Conservation (phyloP, 2,329 filamentous ascomycete genomes). For the Rutstroemia sydowiana region DNA sequence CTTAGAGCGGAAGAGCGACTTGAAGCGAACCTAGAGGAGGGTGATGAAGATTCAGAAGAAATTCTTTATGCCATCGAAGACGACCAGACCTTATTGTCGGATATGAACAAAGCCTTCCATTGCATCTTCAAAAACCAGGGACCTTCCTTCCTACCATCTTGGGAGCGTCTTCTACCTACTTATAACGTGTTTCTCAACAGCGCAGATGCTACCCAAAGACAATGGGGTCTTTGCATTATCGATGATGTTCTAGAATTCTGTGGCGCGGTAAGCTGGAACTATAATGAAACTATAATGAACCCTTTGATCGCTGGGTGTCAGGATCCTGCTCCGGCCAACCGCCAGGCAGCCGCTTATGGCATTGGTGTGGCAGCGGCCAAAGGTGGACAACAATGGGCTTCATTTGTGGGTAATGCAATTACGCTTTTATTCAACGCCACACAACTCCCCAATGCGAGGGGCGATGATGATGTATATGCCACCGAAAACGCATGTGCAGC, state of each 20-base stretch:
- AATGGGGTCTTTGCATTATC: conserved; percentile 99
- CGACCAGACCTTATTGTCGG: conserved; percentile 89
- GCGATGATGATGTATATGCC: conserved; percentile 91
- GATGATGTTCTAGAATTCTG: conserved; percentile 98
- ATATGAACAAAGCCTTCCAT: conserved; percentile 99
- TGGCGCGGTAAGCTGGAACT: conserved; percentile 78
- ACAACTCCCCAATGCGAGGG: conserved; percentile 71
- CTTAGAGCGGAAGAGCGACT: conserved; percentile 77
- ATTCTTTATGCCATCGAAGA: conserved; percentile 89
- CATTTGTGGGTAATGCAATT: conserved; percentile 75
- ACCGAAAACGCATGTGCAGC: conserved; percentile 96
- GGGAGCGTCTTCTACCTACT: conserved; percentile 77
- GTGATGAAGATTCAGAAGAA: conserved; percentile 83
- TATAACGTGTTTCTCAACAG: conserved; percentile 82
- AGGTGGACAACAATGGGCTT: conserved; percentile 78
- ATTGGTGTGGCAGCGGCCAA: conserved; percentile 93
- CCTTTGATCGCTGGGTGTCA: conserved; percentile 81
- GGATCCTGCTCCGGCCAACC: conserved; percentile 80
- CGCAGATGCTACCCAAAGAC: conserved; percentile 78
- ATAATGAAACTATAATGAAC: conserved; percentile 77
- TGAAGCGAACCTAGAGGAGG: conserved; percentile 68
- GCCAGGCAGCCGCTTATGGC: conserved; percentile 92
- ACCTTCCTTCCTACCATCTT: conserved; percentile 72
- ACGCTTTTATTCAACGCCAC: conserved; percentile 80
- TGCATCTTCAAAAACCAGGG: conserved; percentile 98